Conservation (phyloP, 2,329 filamentous ascomycete species). For the Sordariomycetes sp. region DNA sequence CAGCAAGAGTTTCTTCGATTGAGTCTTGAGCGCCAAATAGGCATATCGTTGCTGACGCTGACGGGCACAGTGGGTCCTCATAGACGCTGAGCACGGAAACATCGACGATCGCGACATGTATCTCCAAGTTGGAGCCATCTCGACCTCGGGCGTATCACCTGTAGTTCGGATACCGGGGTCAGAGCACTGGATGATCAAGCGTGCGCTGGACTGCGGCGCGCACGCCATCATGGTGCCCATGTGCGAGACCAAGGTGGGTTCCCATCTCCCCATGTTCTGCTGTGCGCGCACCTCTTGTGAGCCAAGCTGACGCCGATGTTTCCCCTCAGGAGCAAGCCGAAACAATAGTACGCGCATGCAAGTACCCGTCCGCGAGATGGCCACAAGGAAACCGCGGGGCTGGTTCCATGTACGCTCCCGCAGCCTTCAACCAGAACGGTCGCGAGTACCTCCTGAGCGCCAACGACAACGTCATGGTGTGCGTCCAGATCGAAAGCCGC, state of each 20-base stretch:
- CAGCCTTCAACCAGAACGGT: slow-evolving; percentile 15
- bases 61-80: slow-evolving; percentile 46
- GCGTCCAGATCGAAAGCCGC: too few relatives aligned
- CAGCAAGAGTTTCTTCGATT: too few relatives aligned
- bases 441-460: slow-evolving; percentile 14
- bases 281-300: too few relatives aligned
- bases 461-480: too few relatives aligned
- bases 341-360: slow-evolving; percentile 13
- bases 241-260: too few relatives aligned
- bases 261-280: too few relatives aligned
- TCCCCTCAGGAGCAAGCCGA: slow-evolving; percentile 17
- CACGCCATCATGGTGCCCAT: slow-evolving; percentile 20
- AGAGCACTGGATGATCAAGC: slow-evolving; percentile 20
- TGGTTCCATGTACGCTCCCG: slow-evolving; percentile 18
- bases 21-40: too few relatives aligned
- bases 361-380: slow-evolving; percentile 14
- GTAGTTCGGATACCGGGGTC: slow-evolving; percentile 25
- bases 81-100: slow-evolving; percentile 34
- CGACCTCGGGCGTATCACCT: slow-evolving; percentile 21
- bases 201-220: slow-evolving; percentile 18
- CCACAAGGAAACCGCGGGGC: slow-evolving; percentile 14
- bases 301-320: too few relatives aligned
- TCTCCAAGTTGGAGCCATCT: slow-evolving; percentile 33
- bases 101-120: slow-evolving; percentile 32
- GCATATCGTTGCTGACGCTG: too few relatives aligned